A percentile compares a stretch with the other conserved stretches of the same genome.
These are phyloP conservation scores for Phytopythium delawarense DNA, from an alignment of 352 stramenopile genomes.

Conservation along the genomic window DNA sequence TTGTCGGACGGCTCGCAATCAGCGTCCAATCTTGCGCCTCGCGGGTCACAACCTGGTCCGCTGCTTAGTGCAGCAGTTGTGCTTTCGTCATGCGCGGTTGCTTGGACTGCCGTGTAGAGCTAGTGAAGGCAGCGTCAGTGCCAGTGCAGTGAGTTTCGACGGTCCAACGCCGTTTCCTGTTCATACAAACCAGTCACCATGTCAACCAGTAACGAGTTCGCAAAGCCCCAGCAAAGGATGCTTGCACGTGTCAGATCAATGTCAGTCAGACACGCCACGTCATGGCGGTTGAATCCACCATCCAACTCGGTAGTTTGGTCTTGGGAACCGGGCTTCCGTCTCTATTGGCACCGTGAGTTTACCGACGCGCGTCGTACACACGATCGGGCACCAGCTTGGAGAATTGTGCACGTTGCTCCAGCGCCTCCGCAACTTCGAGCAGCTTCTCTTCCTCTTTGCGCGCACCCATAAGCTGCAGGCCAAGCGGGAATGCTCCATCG, in stretches of 20 bases:
- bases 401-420: constrained; percentile 62
- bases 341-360: not conserved
- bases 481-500: constrained; percentile 55
- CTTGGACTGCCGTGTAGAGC: not conserved
- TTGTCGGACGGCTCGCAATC: not conserved
- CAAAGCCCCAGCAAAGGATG: not conserved
- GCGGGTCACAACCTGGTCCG: not conserved
- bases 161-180: not conserved
- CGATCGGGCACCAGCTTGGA: constrained; percentile 33
- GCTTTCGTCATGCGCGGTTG: not conserved
- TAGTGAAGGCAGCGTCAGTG: not conserved
- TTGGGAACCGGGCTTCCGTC: not conserved
- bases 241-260: not conserved
- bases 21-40: not conserved
- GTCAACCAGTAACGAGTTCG: not conserved
- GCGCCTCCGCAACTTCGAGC: constrained; percentile 51
- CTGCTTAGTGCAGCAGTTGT: not conserved
- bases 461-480: constrained; percentile 75
- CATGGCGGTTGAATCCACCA: not conserved
- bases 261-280: not conserved
- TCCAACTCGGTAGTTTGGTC: not conserved
- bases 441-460: constrained; percentile 57
- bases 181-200: not conserved
- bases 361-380: constrained; percentile 40
- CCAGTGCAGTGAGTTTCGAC: not conserved